These are phyloP conservation scores for Penicillium angulare DNA, from an alignment of 495 filamentous ascomycete species.

Conservation along the genomic window DNA sequence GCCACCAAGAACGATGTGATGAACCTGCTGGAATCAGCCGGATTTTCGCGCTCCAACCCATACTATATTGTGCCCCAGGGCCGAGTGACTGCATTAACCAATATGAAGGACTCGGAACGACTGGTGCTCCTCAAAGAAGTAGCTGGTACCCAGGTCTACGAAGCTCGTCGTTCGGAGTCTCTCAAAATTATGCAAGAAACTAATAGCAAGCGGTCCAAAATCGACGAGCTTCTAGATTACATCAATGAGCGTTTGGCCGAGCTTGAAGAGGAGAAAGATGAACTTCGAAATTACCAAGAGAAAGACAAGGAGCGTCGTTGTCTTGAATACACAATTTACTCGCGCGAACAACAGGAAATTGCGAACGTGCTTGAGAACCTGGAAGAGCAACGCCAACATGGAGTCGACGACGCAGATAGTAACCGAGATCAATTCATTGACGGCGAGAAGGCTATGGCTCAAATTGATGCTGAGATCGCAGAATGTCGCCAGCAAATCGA, in stretches of 20 bases:
- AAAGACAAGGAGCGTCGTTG: slow-evolving; percentile 92
- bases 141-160: slow-evolving; percentile 94
- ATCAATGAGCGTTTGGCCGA: slow-evolving; percentile 88
- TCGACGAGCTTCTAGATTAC: slow-evolving; percentile 86
- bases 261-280: slow-evolving; percentile 95
- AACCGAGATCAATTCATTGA: slow-evolving; percentile 73
- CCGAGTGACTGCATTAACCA: slow-evolving; percentile 91
- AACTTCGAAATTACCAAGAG: slow-evolving; percentile 86
- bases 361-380: slow-evolving; percentile 74
- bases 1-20: slow-evolving; percentile 93
- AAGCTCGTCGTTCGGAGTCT: slow-evolving; percentile 82
- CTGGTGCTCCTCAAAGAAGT: slow-evolving; percentile 93
- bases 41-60: slow-evolving; percentile 95
- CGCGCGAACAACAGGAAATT: slow-evolving; percentile 80
- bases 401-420: slow-evolving; percentile 78
- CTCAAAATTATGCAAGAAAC: slow-evolving; percentile 97
- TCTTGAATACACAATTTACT: slow-evolving; percentile 91
- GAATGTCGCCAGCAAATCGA: slow-evolving; percentile 79
- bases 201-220: slow-evolving; percentile 89
- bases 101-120: slow-evolving; percentile 94
- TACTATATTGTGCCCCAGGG: slow-evolving; percentile 99
- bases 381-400: slow-evolving; percentile 75
- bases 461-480: slow-evolving; percentile 73
- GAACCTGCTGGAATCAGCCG: slow-evolving; percentile 92
- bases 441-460: slow-evolving; percentile 76